A percentile compares a stretch with the other conserved stretches of the same genome.
These are phyloP conservation scores for Penicillium pulvis DNA, from an alignment of 495 filamentous ascomycete species.

Conservation along the genomic window DNA sequence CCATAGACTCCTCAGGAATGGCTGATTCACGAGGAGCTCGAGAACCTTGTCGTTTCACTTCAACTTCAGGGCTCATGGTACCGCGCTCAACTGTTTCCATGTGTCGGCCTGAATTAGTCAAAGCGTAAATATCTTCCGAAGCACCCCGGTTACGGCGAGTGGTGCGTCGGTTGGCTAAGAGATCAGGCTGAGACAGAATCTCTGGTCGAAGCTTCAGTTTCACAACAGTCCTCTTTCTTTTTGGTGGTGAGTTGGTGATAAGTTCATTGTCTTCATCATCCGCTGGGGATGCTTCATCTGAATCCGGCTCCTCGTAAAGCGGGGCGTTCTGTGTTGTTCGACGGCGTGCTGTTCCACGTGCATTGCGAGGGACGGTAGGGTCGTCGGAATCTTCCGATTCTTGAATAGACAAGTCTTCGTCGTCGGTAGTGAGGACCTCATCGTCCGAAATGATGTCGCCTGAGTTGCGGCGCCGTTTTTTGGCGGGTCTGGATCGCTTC, in stretches of 20 bases:
- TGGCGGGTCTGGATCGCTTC: slow-evolving; percentile 46
- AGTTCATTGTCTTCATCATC: slow-evolving; percentile 35
- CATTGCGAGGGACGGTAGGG: slow-evolving; percentile 61
- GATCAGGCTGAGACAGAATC: slow-evolving; percentile 30
- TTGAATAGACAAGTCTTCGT: slow-evolving; percentile 61
- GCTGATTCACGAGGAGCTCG: slow-evolving; percentile 59
- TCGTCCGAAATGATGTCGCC: slow-evolving; percentile 67
- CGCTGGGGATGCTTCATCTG: slow-evolving; percentile 14
- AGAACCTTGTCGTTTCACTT: slow-evolving; percentile 47
- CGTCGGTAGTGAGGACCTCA: slow-evolving; percentile 55
- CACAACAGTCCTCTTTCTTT: slow-evolving; percentile 39
- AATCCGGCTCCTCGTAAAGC: slow-evolving; percentile 39
- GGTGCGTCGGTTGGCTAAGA: slow-evolving; percentile 45
- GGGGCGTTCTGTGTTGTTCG: slow-evolving; percentile 55
- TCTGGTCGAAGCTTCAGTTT: slow-evolving; percentile 48
- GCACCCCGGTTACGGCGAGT: slow-evolving; percentile 62
- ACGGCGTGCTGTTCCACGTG: slow-evolving; percentile 70
- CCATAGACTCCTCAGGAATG: slow-evolving; percentile 50
- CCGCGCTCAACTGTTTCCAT: slow-evolving; percentile 58
- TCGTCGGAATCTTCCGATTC: slow-evolving; percentile 67
- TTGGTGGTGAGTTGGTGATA: slow-evolving; percentile 18
- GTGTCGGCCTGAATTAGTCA: slow-evolving; percentile 59
- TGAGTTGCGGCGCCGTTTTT: slow-evolving; percentile 59
- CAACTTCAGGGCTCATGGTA: slow-evolving; percentile 67
- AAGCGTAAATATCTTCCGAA: slow-evolving; percentile 60